Conservation (phyloP, 2,329 filamentous ascomycete species). For the Zymoseptoria pseudotritici region DNA sequence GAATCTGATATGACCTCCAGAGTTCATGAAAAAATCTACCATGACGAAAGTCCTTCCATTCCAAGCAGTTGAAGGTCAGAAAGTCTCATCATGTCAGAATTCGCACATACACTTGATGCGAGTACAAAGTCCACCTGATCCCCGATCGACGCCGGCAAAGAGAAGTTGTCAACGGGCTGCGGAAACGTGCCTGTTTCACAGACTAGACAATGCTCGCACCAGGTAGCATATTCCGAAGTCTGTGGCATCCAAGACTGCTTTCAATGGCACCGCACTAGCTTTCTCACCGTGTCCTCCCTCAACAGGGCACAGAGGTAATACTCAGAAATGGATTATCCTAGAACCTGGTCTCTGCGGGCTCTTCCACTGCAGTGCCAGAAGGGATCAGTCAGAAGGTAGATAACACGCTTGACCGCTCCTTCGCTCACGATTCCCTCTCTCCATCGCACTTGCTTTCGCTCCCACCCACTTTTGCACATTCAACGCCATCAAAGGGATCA, state of each 20-base stretch:
- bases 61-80: background rate
- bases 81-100: background rate
- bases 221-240: constrained; percentile 7
- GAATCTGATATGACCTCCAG: background rate
- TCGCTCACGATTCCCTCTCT: background rate
- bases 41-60: background rate
- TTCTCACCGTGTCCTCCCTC: constrained; percentile 6
- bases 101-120: background rate
- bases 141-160: background rate
- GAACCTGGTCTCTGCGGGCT: constrained; percentile 6
- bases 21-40: background rate
- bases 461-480: background rate
- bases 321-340: constrained; percentile 3
- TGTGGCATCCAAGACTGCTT: constrained; percentile 2
- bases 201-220: constrained; percentile 7
- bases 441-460: background rate
- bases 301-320: constrained; percentile 15
- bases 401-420: background rate
- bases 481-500: background rate
- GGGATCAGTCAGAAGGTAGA: background rate
- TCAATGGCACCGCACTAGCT: constrained; percentile 7
- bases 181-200: constrained; percentile 2
- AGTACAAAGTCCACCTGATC: background rate
- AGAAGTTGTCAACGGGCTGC: background rate
- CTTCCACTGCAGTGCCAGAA: background rate